These are phyloP conservation scores for Pythium phragmitis DNA, from an alignment of 352 stramenopile genomes.

Conservation along the genomic window DNA sequence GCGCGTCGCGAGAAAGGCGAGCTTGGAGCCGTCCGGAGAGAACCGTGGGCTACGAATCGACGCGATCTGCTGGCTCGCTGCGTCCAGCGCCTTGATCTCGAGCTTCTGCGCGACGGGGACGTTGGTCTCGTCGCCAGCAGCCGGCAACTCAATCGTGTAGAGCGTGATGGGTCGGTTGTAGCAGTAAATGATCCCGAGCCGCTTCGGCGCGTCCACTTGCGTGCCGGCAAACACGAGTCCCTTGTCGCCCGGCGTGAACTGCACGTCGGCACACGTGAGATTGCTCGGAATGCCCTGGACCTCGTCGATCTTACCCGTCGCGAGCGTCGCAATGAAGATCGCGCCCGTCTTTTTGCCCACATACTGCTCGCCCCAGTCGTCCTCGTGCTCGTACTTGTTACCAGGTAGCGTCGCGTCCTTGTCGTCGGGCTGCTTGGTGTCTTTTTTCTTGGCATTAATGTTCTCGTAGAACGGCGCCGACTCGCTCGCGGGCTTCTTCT, in stretches of 20 bases:
- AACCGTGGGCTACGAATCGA: slow-evolving; percentile 64
- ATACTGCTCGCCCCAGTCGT: slow-evolving; percentile 88
- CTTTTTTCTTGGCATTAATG: slow-evolving; percentile 39
- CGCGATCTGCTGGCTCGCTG: slow-evolving; percentile 38
- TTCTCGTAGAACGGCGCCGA: slow-evolving; percentile 57
- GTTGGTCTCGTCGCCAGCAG: slow-evolving; percentile 13
- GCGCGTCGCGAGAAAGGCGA: slow-evolving; percentile 70
- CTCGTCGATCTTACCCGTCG: slow-evolving; percentile 60
- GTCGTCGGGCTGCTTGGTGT: slow-evolving; percentile 23
- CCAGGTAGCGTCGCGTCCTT: slow-evolving; percentile 30
- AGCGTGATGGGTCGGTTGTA: slow-evolving; percentile 77
- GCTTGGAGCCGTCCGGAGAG: slow-evolving; percentile 56
- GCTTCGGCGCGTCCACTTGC: slow-evolving; percentile 50
- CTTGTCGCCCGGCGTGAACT: slow-evolving; percentile 56
- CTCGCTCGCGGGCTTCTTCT: slow-evolving; percentile 61
- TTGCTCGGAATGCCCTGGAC: slow-evolving; percentile 53
- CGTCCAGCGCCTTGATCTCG: slow-evolving; percentile 34
- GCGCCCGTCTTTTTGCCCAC: slow-evolving; percentile 65
- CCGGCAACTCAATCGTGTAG: slow-evolving; percentile 45
- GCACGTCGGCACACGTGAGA: slow-evolving; percentile 65
- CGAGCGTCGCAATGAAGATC: slow-evolving; percentile 68
- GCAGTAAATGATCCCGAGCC: slow-evolving; percentile 85
- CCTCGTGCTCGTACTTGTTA: slow-evolving; percentile 66
- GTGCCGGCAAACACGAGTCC: slow-evolving; percentile 68
- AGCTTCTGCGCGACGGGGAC: slow-evolving; percentile 44